These are phyloP conservation scores for Pestalotiopsis fici DNA, from an alignment of 2,329 filamentous ascomycete species.

Conservation along the genomic window DNA sequence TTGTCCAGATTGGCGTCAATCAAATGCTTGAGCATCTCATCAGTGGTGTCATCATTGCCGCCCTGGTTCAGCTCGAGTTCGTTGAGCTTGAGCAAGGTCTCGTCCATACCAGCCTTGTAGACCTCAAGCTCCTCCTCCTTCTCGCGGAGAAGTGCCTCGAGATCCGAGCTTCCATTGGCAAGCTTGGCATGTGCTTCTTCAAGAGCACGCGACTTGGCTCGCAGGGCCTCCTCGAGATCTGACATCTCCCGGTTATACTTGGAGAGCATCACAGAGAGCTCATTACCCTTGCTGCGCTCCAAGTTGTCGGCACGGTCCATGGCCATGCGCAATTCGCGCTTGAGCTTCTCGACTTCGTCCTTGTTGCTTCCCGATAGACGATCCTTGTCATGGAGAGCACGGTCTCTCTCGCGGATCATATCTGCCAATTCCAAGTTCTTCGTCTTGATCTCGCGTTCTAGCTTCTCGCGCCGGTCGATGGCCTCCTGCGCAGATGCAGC, in stretches of 20 bases:
- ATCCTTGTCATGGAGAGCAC: slow-evolving; percentile 91
- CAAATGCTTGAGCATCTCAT: slow-evolving; percentile 88
- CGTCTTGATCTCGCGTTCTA: slow-evolving; percentile 97
- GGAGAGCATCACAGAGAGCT: slow-evolving; percentile 89
- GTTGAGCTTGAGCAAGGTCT: slow-evolving; percentile 89
- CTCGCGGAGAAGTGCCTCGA: slow-evolving; percentile 82
- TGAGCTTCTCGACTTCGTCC: slow-evolving; percentile 92
- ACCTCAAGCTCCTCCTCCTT: slow-evolving; percentile 98
- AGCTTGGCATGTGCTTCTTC: slow-evolving; percentile 81
- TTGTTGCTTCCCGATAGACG: slow-evolving; percentile 82
- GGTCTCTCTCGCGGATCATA: slow-evolving; percentile 96
- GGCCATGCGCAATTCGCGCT: slow-evolving; percentile 89
- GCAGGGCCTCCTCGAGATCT: slow-evolving; percentile 89
- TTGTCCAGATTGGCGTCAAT: slow-evolving; percentile 85
- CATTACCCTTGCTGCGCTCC: slow-evolving; percentile 90
- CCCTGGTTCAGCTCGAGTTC: slow-evolving; percentile 77
- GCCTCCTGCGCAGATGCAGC: slow-evolving; percentile 96
- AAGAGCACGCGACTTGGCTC: slow-evolving; percentile 83
- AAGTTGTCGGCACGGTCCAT: slow-evolving; percentile 89
- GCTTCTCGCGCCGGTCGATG: slow-evolving; percentile 89
- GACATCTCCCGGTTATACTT: slow-evolving; percentile 98
- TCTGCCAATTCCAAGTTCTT: slow-evolving; percentile 99
- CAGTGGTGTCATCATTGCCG: slow-evolving; percentile 77
- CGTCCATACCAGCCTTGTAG: slow-evolving; percentile 97
- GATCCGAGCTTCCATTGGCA: slow-evolving; percentile 79